Percentiles rank a stretch among this genome's conserved stretches.
These are phyloP conservation scores for Dalbergia cultrata DNA, from an alignment of 306 rosid genomes.

Conservation along the genomic window DNA sequence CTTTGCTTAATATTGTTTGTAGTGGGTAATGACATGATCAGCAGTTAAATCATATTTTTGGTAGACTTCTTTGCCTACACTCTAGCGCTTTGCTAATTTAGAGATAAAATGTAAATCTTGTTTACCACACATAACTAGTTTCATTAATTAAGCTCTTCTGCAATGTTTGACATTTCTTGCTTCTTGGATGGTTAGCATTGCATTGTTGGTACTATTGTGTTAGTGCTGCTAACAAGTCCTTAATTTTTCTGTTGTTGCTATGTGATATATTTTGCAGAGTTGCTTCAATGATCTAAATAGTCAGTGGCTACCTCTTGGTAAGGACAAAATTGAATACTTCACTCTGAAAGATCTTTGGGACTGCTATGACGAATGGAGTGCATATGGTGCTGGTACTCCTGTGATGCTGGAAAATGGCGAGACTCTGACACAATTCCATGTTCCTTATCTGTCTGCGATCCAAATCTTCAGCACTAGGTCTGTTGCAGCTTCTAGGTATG, in stretches of 20 bases:
- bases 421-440: conserved; percentile 60
- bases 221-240: neutral
- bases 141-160: neutral
- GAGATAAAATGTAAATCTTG: neutral
- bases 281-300: conserved; percentile 58
- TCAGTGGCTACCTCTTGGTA: conserved; percentile 61
- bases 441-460: conserved; percentile 78
- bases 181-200: neutral
- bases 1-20: conserved; percentile 12
- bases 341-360: conserved; percentile 71
- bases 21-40: neutral
- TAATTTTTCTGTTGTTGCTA: neutral
- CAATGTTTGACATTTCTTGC: neutral
- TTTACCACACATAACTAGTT: neutral
- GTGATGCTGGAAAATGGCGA: conserved; percentile 55
- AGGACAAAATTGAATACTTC: conserved; percentile 63
- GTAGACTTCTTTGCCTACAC: neutral
- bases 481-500: conserved; percentile 62
- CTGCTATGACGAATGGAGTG: conserved; percentile 80
- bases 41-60: neutral
- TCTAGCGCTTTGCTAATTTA: neutral
- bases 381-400: conserved; percentile 73
- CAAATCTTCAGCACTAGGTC: conserved; percentile 66
- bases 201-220: neutral
- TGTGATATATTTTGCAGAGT: conserved; percentile 52